Conservation (phyloP, 140 eudicot species). For the Oenanthe javanica region DNA sequence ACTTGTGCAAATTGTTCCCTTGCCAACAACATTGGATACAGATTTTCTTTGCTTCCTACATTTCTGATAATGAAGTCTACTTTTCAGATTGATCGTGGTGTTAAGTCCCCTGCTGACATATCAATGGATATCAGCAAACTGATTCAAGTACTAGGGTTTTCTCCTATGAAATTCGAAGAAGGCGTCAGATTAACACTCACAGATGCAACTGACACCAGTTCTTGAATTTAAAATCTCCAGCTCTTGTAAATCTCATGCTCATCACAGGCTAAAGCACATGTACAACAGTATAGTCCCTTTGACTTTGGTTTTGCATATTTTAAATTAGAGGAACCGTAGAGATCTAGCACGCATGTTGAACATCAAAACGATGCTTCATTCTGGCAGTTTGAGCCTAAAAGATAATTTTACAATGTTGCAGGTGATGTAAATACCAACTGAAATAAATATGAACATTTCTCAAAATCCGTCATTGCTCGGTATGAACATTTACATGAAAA, state of each 20-base stretch:
- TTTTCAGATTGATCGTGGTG: constrained; percentile 84
- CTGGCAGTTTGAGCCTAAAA: neutral
- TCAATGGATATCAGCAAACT: constrained; percentile 82
- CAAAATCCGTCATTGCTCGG: neutral
- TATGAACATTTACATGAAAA: neutral
- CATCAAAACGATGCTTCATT: neutral
- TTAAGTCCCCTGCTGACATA: constrained; percentile 83
- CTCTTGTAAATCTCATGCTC: neutral
- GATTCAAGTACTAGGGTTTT: constrained; percentile 40
- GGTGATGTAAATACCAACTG: neutral
- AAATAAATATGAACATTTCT: neutral
- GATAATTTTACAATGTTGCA: neutral
- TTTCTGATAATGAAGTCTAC: constrained; percentile 5
- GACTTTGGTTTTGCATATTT: neutral
- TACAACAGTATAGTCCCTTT: neutral
- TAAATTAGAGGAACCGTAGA: neutral
- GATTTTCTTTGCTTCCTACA: neutral
- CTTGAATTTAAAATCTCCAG: neutral
- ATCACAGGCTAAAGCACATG: neutral
- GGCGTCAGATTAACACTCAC: constrained; percentile 66
- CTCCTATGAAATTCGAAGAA: constrained; percentile 51
- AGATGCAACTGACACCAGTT: constrained; percentile 22
- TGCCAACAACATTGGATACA: neutral
- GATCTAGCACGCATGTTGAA: neutral
- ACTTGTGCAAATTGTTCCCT: neutral